Conservation (phyloP, 1,139 yeast species). For the Candida glucosophila region DNA sequence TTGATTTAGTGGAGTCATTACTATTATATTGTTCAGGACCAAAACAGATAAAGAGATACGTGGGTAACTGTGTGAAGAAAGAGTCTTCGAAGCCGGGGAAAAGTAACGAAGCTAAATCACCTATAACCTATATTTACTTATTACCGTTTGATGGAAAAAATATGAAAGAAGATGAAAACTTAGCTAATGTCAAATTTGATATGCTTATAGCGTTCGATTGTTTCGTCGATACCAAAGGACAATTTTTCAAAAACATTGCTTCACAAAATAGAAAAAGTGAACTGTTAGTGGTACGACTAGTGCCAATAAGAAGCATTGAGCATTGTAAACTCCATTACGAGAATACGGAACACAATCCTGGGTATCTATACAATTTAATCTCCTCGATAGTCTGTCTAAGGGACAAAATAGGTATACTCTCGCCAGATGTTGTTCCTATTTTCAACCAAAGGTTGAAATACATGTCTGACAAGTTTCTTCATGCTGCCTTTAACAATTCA, state of each 20-base stretch:
- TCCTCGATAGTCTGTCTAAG: slow-evolving; percentile 80
- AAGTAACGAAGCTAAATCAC: slow-evolving; percentile 7
- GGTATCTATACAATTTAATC: slow-evolving; percentile 56
- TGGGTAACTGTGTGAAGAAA: slow-evolving; percentile 43
- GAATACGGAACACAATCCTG: slow-evolving; percentile 20
- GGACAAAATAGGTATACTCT: slow-evolving; percentile 76
- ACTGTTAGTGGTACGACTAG: slow-evolving; percentile 58
- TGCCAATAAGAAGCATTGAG: slow-evolving; percentile 76
- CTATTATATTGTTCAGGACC: slow-evolving; percentile 61
- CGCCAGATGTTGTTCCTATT: slow-evolving; percentile 72
- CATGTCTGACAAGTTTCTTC: slow-evolving; percentile 51
- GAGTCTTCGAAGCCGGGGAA: slow-evolving; percentile 23
- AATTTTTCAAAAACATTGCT: slow-evolving; percentile 21
- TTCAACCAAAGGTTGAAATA: slow-evolving; percentile 61
- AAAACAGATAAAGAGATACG: slow-evolving; percentile 48
- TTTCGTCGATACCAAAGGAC: slow-evolving; percentile 40
- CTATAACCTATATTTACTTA: slow-evolving; percentile 25
- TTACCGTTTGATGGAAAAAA: slow-evolving; percentile 36
- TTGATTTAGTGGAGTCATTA: slow-evolving; percentile 75
- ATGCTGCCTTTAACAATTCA: slow-evolving; percentile 23
- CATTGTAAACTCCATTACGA: slow-evolving; percentile 46
- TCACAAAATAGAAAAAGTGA: slow-evolving; percentile 22
- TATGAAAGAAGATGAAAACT: slow-evolving; percentile 17
- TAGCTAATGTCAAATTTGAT: slow-evolving; percentile 38
- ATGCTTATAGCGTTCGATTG: slow-evolving; percentile 66